Base-by-base conservation (phyloP, 208 protist species). In the Lotmaria passim region DNA sequence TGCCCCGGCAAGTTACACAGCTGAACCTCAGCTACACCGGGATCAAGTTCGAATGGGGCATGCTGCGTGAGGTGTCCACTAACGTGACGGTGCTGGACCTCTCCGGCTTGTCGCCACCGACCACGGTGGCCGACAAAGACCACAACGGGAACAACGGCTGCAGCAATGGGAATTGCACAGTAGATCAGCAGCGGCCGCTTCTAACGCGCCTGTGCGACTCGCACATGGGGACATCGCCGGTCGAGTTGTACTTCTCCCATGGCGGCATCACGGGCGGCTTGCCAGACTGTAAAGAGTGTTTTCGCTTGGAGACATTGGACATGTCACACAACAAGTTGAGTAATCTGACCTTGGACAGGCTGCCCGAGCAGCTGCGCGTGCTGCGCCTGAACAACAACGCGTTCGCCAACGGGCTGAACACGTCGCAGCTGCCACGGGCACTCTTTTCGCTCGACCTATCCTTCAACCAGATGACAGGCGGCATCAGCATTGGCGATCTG, bases 361-460 rank as follows among this genome's bases (percentile, higher is more conserved):
- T 83, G 2, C 72, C 81, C 1, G 8, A 14, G 1, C 24, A 0
- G 21, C 38, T 86, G 11, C 30, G 50, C 11, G 2, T 43, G 41
- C 59, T 86, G 33, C 33, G 46, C 43, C 11, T 82, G 15, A 69
- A 67, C 43, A 39, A 39, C 55, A 86, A 86, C 47, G 26, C 2
- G 12, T 43, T 87, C 26, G n/a, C 15, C 19, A 61, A 68, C 0
- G 12, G 0, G 7, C 2, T 83, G 30, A 19, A 41, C 19, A n/a
- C 62, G 17, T 8, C 43, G 1, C 3, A 24, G n/a, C 72, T 86
- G 30, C 73, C 77, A 2, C 67, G 38, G 7, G 8, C 15, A 2
- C 69, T 86, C 6, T 39, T 8, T 3, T 50, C 38, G 3, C 67
- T 86, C 15, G 73, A 82, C 23, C 0, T 82, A 7, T 78, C 77